phyloP scores from a whole-genome alignment of 2,329 filamentous ascomycete genomes.

The Aspergillus sp. region DNA sequence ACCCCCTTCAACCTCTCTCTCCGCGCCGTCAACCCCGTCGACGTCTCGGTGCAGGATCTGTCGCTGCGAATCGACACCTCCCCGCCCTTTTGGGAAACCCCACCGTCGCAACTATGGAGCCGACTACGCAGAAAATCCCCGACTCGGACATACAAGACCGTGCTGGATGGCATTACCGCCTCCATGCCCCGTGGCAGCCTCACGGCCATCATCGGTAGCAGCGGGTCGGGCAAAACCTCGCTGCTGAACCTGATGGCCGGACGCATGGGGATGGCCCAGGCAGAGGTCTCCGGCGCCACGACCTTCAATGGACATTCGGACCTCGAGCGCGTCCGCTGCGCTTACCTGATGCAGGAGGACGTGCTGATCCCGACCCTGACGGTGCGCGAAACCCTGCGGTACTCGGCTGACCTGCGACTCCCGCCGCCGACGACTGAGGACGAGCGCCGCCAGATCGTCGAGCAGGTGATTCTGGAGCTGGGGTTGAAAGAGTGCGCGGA shows the following conservation, averaged over 20 bases:
- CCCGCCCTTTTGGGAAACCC: conserved; percentile 33
- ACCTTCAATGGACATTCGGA: conserved; percentile 62
- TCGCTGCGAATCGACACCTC: conserved; percentile 35
- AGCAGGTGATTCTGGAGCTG: conserved; percentile 73
- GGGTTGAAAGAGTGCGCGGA: conserved; percentile 75
- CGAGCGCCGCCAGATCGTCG: conserved; percentile 64
- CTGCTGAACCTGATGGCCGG: conserved; percentile 70
- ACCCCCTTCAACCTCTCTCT: conserved; percentile 36
- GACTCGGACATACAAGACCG: conserved; percentile 38
- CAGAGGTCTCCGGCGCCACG: conserved; percentile 52
- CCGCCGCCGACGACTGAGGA: conserved; percentile 60
- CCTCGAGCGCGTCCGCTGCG: conserved; percentile 49
- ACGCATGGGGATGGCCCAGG: conserved; percentile 60
- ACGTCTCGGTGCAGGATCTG: conserved; percentile 37
- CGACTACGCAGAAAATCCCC: conserved; percentile 28
- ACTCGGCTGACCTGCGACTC: conserved; percentile 70
- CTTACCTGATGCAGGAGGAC: conserved; percentile 70
- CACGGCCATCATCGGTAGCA: conserved; percentile 74
- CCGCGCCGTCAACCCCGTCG: conserved; percentile 40
- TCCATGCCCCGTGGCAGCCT: conserved; percentile 65
- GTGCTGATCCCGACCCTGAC: conserved; percentile 71
- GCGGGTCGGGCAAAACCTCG: conserved; percentile 71
- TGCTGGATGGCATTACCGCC: conserved; percentile 65
- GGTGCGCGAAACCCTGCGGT: conserved; percentile 71
- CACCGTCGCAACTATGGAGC: conserved; percentile 31